Percentiles rank a stretch among this genome's conserved stretches.
phyloP scores from a whole-genome alignment of 139 green algal species.

The Chlorella vulgaris region DNA sequence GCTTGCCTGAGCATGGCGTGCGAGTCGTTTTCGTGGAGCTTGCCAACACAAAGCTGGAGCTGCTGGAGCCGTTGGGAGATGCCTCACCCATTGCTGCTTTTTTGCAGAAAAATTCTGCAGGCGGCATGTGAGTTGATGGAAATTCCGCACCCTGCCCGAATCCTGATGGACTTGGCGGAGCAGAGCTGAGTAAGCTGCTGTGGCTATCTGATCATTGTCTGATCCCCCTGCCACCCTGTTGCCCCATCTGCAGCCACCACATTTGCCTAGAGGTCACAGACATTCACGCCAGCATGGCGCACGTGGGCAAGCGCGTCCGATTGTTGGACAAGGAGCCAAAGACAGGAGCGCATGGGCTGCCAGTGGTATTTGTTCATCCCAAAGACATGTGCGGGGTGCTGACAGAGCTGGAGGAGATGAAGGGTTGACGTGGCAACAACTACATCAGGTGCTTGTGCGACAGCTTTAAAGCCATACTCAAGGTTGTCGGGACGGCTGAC shows the following conservation, averaged over 20 bases:
- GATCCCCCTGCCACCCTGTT: no score
- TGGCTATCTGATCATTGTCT: background rate
- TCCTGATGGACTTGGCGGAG: no score
- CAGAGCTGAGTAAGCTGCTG: no score
- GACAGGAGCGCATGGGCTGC: conserved; percentile 66
- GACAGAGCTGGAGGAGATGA: conserved; percentile 69
- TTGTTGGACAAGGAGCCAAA: conserved; percentile 53
- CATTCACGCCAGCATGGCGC: conserved; percentile 22
- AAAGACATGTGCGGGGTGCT: conserved; percentile 67
- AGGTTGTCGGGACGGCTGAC: no score
- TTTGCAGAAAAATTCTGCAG: conserved; percentile 57
- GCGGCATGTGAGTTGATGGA: conserved; percentile 59
- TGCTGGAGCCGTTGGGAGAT: conserved; percentile 64
- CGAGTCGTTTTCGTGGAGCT: conserved; percentile 72
- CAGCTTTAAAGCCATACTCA: no score
- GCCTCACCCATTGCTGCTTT: conserved; percentile 62
- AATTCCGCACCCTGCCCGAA: no score
- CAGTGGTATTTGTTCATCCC: conserved; percentile 68
- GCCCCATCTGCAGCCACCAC: conserved; percentile 63
- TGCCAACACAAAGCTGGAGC: conserved; percentile 67
- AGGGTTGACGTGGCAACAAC: no score
- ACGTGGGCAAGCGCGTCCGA: conserved; percentile 33
- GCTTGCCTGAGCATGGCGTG: conserved; percentile 69
- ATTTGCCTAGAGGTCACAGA: conserved; percentile 68
- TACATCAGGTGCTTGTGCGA: no score